Percentiles rank a stretch among this genome's conserved stretches.
phyloP scores from a whole-genome alignment of 805 yeast genomes.

The Metahyphopichia silvanorum region DNA sequence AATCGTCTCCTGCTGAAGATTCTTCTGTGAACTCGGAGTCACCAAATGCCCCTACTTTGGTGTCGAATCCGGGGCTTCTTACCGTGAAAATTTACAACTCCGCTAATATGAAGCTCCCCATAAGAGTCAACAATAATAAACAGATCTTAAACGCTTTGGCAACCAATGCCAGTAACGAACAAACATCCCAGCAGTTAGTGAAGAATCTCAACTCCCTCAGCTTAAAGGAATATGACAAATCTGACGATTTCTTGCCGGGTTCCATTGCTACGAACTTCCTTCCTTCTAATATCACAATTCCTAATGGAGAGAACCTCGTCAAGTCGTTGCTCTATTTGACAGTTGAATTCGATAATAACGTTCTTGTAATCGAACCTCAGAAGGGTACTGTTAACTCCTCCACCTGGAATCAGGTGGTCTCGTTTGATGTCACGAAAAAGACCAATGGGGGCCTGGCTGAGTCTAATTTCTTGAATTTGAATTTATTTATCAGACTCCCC shows the following conservation, averaged over 20 bases:
- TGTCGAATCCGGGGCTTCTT: conserved; percentile 59
- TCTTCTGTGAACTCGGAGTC: neutral
- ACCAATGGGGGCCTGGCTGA: conserved; percentile 4
- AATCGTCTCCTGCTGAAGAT: neutral
- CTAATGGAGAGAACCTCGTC: conserved; percentile 49
- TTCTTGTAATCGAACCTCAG: conserved; percentile 81
- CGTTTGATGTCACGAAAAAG: conserved; percentile 72
- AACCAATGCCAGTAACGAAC: conserved; percentile 42
- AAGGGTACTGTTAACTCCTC: conserved; percentile 78
- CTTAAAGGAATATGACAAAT: conserved; percentile 12
- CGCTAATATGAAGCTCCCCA: conserved; percentile 65
- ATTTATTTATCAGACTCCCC: conserved; percentile 77
- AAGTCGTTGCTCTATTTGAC: conserved; percentile 79
- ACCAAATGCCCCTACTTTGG: conserved; percentile 1
- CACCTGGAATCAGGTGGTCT: conserved; percentile 82
- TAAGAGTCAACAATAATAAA: conserved; percentile 61
- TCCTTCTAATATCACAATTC: conserved; percentile 54
- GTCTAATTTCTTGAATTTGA: conserved; percentile 63
- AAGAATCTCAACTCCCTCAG: conserved; percentile 23
- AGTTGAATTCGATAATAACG: conserved; percentile 92
- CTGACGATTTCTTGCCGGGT: conserved; percentile 22
- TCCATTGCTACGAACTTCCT: conserved; percentile 35
- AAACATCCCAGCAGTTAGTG: conserved; percentile 24
- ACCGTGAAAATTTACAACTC: conserved; percentile 77
- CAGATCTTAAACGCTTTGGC: conserved; percentile 64